Conservation (phyloP, 768 basidiomycete genomes). For the Phlegmacium glaucopus region DNA sequence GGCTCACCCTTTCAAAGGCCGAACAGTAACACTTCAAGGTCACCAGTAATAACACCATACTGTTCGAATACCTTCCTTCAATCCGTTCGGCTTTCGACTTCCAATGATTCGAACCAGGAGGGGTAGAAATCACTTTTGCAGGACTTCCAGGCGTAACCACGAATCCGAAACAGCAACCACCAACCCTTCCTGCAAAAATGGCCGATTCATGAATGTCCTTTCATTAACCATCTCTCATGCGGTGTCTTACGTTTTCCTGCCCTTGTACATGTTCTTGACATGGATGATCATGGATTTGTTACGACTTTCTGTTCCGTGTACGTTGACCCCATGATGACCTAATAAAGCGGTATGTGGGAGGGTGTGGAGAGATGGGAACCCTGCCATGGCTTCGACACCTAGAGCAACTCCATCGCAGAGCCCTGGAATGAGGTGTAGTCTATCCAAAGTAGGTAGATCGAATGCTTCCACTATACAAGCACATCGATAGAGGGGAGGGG, state of each 20-base stretch:
- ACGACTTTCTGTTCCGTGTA: too few relatives aligned
- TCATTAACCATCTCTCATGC: slow-evolving; percentile 77
- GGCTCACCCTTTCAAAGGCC: slow-evolving; percentile 87
- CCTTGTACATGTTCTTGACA: slow-evolving; percentile 80
- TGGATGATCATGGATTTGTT: too few relatives aligned
- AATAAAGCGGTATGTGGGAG: too few relatives aligned
- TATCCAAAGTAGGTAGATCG: too few relatives aligned
- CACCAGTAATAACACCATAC: slow-evolving; percentile 80
- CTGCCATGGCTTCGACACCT: too few relatives aligned
- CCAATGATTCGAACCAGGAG: slow-evolving; percentile 79
- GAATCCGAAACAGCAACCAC: slow-evolving; percentile 85
- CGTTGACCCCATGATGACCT: too few relatives aligned
- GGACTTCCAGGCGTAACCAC: slow-evolving; percentile 47
- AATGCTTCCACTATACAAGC: too few relatives aligned
- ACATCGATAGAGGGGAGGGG: too few relatives aligned
- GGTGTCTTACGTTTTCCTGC: slow-evolving; percentile 87
- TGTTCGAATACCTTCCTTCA: slow-evolving; percentile 87
- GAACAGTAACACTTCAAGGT: slow-evolving; percentile 74
- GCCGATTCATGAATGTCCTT: slow-evolving; percentile 87
- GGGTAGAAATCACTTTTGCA: slow-evolving; percentile 61
- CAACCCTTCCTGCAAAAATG: slow-evolving; percentile 83
- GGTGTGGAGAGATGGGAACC: too few relatives aligned
- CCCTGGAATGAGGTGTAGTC: too few relatives aligned
- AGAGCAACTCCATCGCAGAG: too few relatives aligned
- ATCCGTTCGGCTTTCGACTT: slow-evolving; percentile 77